Percentiles rank a stretch among this genome's conserved stretches.
Evolutionary conservation across 2,329 filamentous ascomycete species (phyloP).

Genomic region (Torrubiella hemipterigena): DNA sequence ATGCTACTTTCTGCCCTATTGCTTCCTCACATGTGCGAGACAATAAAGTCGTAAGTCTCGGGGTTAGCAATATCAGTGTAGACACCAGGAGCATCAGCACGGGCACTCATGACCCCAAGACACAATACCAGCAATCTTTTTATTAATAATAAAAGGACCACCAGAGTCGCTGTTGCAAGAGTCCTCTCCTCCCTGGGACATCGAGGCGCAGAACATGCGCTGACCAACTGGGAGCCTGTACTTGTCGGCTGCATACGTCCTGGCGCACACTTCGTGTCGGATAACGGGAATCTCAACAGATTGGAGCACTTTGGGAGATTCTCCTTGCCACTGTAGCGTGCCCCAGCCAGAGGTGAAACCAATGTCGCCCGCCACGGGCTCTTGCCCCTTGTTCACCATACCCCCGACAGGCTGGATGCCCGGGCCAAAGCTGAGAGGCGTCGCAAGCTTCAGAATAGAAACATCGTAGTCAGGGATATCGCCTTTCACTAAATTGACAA

Average conservation of each 20-base stretch:
- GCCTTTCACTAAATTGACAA: too few relatives aligned
- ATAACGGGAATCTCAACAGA: neutral
- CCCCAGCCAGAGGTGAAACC: neutral
- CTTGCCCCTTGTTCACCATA: neutral
- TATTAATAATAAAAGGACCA: neutral
- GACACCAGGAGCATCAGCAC: neutral
- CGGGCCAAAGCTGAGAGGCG: neutral
- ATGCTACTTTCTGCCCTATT: too few relatives aligned
- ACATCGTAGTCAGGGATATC: neutral
- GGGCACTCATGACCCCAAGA: neutral
- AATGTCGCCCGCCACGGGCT: neutral
- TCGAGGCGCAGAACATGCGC: neutral
- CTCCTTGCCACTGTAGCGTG: neutral
- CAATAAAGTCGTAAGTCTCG: neutral
- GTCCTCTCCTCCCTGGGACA: neutral
- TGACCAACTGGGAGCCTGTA: too few relatives aligned
- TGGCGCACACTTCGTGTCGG: neutral
- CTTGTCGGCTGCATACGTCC: neutral
- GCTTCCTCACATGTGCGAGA: too few relatives aligned
- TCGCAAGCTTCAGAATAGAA: neutral
- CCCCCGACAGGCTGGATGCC: neutral
- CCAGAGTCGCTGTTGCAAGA: neutral
- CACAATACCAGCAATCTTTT: neutral
- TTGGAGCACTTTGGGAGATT: neutral
- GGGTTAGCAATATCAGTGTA: neutral